Percentiles rank a stretch among this genome's conserved stretches.
phyloP scores from a whole-genome alignment of 2,329 filamentous ascomycete genomes.

The Apiospora koreana region DNA sequence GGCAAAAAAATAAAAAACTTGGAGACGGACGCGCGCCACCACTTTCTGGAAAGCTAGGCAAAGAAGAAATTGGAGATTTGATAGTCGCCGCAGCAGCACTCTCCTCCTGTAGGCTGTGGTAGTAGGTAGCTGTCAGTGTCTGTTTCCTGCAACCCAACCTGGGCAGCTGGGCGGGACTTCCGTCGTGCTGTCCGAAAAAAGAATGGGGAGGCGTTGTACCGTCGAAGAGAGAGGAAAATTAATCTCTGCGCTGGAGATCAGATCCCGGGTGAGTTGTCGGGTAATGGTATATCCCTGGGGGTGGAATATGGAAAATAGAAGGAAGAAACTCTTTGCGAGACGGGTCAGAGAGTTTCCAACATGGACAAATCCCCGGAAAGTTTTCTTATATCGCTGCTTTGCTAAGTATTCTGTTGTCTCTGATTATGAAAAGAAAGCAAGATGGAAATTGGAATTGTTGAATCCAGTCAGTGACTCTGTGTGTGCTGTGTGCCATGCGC shows the following conservation, averaged over 20 bases:
- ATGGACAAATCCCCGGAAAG: constrained; percentile 7
- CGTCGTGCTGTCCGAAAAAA: neutral
- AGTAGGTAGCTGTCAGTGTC: neutral
- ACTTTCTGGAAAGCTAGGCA: constrained; percentile 5
- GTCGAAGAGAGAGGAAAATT: neutral
- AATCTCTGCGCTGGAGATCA: neutral
- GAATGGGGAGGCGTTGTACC: neutral
- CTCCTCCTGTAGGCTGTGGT: too few relatives aligned
- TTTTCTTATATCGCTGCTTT: neutral
- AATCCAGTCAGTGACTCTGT: neutral
- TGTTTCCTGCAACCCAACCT: neutral
- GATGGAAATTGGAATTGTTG: neutral
- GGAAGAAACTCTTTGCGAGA: neutral
- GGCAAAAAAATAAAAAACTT: neutral
- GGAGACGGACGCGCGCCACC: constrained; percentile 8
- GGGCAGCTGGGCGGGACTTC: neutral
- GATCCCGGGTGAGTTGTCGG: constrained; percentile 4
- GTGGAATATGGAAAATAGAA: neutral
- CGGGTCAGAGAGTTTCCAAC: neutral
- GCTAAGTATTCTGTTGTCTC: neutral
- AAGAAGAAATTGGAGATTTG: constrained; percentile 7
- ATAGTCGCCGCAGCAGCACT: neutral
- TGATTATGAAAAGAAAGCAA: neutral
- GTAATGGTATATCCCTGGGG: neutral
- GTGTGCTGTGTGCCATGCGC: neutral